These are phyloP conservation scores for Chaetomiaceae sp. DNA, from an alignment of 2,329 filamentous ascomycete species.

Conservation along the genomic window DNA sequence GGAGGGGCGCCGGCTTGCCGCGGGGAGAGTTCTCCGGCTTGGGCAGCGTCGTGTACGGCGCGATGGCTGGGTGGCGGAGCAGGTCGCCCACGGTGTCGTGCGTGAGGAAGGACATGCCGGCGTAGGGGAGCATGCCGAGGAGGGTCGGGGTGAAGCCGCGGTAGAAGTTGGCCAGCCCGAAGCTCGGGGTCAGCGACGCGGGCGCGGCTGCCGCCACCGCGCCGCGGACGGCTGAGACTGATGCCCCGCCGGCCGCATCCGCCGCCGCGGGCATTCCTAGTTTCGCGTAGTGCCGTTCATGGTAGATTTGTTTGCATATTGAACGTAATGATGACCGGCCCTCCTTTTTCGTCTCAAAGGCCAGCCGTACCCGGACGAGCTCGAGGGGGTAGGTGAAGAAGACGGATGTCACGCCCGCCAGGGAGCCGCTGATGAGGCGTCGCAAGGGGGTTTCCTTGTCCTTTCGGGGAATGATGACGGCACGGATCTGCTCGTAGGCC, in stretches of 20 bases:
- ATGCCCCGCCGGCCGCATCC: constrained; percentile 38
- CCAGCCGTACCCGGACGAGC: constrained; percentile 84
- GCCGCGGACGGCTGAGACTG: constrained; percentile 38
- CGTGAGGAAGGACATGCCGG: constrained; percentile 89
- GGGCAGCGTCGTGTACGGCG: constrained; percentile 70
- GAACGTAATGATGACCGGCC: constrained; percentile 64
- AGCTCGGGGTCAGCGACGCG: constrained; percentile 53
- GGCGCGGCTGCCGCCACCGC: constrained; percentile 41
- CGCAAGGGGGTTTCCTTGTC: constrained; percentile 76
- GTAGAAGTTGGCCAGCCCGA: constrained; percentile 86
- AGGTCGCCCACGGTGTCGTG: constrained; percentile 88
- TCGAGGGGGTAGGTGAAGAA: constrained; percentile 96
- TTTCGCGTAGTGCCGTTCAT: constrained; percentile 56
- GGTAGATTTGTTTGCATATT: constrained; percentile 83
- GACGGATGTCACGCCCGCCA: constrained; percentile 83
- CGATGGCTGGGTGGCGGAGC: constrained; percentile 64
- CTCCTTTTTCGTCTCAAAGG: constrained; percentile 83
- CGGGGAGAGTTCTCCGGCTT: constrained; percentile 49
- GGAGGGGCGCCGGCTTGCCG: constrained; percentile 66
- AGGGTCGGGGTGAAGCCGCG: constrained; percentile 87
- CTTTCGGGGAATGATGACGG: constrained; percentile 64
- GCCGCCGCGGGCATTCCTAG: constrained; percentile 36
- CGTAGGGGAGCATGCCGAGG: constrained; percentile 93
- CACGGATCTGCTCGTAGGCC: constrained; percentile 92
- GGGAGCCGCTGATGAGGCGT: constrained; percentile 66